Evolutionary conservation across 371 early-diverging fungal genomes (phyloP).

Genomic region (Blakeslea trispora): DNA sequence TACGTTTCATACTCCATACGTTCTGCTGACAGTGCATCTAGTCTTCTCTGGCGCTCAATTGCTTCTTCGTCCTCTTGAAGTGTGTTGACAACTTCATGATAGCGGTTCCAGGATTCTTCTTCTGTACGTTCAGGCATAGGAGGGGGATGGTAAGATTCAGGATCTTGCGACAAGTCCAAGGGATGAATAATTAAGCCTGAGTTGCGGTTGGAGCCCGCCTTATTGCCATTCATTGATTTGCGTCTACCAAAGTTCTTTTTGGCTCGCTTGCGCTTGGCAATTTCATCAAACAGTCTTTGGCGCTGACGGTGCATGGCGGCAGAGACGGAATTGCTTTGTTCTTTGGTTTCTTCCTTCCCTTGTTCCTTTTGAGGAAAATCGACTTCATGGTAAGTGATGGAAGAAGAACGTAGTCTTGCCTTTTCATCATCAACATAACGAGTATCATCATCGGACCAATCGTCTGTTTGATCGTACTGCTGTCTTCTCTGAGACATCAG

Average conservation of each 20-base stretch:
- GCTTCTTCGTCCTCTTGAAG: constrained; percentile 10
- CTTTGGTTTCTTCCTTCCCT: background rate
- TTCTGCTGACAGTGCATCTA: constrained; percentile 16
- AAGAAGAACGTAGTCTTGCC: background rate
- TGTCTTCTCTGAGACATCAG: background rate
- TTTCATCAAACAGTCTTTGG: constrained; percentile 28
- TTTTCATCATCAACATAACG: background rate
- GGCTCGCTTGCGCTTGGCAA: constrained; percentile 27
- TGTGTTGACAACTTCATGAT: constrained; percentile 4
- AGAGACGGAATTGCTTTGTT: constrained; percentile 8
- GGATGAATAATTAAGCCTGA: constrained; percentile 21
- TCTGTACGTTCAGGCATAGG: constrained; percentile 17
- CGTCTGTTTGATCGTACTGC: constrained; percentile 8
- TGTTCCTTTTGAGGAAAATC: constrained; percentile 7
- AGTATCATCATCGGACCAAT: constrained; percentile 17
- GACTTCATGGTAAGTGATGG: constrained; percentile 11
- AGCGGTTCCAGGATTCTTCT: constrained; percentile 14
- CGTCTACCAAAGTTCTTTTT: constrained; percentile 8
- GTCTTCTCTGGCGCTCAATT: constrained; percentile 11
- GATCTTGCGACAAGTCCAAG: constrained; percentile 21
- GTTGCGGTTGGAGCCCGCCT: background rate
- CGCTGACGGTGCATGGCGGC: constrained; percentile 26
- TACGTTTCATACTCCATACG: constrained; percentile 32
- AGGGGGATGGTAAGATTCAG: constrained; percentile 13
- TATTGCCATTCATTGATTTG: constrained; percentile 4